Evolutionary conservation across 2,329 filamentous ascomycete species (phyloP), one percentile per base, ranked within the genome.

Genomic region (Raffaelea arxii): DNA sequence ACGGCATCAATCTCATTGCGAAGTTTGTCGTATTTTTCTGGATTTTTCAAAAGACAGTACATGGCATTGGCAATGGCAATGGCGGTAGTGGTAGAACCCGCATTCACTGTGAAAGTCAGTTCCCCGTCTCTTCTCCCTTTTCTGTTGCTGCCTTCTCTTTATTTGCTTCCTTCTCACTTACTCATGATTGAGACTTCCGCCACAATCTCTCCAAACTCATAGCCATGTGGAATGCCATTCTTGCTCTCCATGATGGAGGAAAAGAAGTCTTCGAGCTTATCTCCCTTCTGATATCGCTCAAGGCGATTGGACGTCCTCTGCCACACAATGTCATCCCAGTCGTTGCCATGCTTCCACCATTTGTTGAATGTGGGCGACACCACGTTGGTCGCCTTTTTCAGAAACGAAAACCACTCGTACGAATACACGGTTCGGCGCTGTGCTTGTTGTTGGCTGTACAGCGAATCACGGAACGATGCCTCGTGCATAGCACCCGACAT

Each of bases 191-290:
- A 35, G 4, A 75, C 62, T 53, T 80, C 75, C 12, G 75, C 74
- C 1, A 75, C 67, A 7, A 79, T 71, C 57, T 81, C 77, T 22
- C 76, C 75, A 67, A 67, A 75, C 49, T 77, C 71, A 2, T 80
- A 66, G 32, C 67, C 59, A 32, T 62, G 61, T 2, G 65, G 58
- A 4, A 58, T 56, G 16, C 61, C 68, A 18, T 65, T 61, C 45
- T 63, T 68, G 43, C 69, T 63, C 10, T 70, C 70, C 71, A 80
- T 75, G 5, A 80, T 56, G 1, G 67, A 65, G 44, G 70, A 64
- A 62, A 80, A 78, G 59, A 80, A 79, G 53, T 80, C 77, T 39
- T 75, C 69, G 0, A 79, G 64, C 49, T 71, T 72, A 57, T 80
- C 75, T 22, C 75, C 75, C 1, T 60, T 61, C 21, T 67, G 56